Base-by-base conservation (phyloP, 164 flowering plant species). In the Warburgia ugandensis region DNA sequence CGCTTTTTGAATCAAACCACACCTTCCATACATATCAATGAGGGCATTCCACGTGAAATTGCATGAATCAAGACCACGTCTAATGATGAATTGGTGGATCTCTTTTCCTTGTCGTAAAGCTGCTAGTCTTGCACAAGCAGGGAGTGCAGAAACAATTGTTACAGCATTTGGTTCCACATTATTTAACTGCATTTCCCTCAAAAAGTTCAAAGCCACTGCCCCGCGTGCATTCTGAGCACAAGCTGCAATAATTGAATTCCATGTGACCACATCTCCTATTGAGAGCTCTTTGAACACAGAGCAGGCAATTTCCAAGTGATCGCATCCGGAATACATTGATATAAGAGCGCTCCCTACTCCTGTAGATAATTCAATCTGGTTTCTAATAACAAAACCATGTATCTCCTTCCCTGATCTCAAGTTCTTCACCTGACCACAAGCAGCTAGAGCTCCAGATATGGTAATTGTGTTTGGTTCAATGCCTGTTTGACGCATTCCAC, bases 341-440 rank as follows among this genome's bases (percentile, higher is more conserved):
- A 72, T 65, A 29, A 72, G 65, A 55, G 73, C 70, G 50, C 66
- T 72, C 29, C 68, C 67, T 9, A 72, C 60, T 26, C 74, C 74
- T 9, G 70, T 66, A 20, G 74, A 59, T 50, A 59, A 35, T n/a
- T 70, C 68, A 29, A 66, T 30, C 5, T 35, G 54, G 39, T 60
- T 55, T 62, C 74, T 56, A 11, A 63, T 20, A 20, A 63, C 54
- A 41, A 55, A 66, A 38, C 65, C 54, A 54, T 70, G 74, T 32
- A 70, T 63, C 46, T 52, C 59, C 61, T 58, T 66, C 19, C 74
- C 74, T 48, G 44, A 45, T 10, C 52, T 63, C 36, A 66, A 60
- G 60, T 66, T 40, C 41, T 66, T 60, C 33, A 49, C 56, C 32
- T 59, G 62, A 31, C 56, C 60, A 59, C 74, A 70, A 56, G 74